A percentile compares a stretch with the other conserved stretches of the same genome.
These are phyloP conservation scores for Agastache rugosa DNA, from an alignment of 257 asterid species.

Conservation along the genomic window DNA sequence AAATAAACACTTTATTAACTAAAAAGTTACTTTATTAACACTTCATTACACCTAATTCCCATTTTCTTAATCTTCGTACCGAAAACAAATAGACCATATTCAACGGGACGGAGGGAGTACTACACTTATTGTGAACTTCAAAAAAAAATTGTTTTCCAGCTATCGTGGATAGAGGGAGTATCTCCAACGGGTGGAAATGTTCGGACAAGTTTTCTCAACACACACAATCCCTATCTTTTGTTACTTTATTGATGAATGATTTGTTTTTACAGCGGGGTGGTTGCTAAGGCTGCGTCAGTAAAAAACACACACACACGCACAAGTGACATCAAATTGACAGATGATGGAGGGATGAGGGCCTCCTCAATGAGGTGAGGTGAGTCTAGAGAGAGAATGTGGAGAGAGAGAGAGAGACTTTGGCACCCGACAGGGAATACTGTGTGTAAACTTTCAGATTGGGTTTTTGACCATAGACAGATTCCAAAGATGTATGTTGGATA, in stretches of 20 bases:
- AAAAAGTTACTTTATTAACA: too few species aligned
- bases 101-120: too few species aligned
- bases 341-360: constrained; percentile 46
- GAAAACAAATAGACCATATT: too few species aligned
- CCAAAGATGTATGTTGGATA: neutral
- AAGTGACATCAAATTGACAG: constrained; percentile 47
- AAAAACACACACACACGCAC: constrained; percentile 43
- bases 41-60: too few species aligned
- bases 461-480: constrained; percentile 40
- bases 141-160: too few species aligned
- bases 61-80: too few species aligned
- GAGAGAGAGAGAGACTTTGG: constrained; percentile 38
- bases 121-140: too few species aligned
- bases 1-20: too few species aligned
- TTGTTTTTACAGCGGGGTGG: constrained; percentile 14
- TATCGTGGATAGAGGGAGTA: too few species aligned
- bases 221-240: neutral
- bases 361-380: constrained; percentile 17
- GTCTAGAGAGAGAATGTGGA: constrained; percentile 28
- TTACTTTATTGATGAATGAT: neutral
- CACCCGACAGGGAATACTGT: constrained; percentile 42
- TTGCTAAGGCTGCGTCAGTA: constrained; percentile 37
- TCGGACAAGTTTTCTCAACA: constrained; percentile 18
- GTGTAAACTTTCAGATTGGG: constrained; percentile 38
- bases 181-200: constrained; percentile 37